A percentile compares a stretch with the other conserved stretches of the same genome.
Conservation (phyloP, 2,329 filamentous ascomycete genomes). For the Apiospora sp. region DNA sequence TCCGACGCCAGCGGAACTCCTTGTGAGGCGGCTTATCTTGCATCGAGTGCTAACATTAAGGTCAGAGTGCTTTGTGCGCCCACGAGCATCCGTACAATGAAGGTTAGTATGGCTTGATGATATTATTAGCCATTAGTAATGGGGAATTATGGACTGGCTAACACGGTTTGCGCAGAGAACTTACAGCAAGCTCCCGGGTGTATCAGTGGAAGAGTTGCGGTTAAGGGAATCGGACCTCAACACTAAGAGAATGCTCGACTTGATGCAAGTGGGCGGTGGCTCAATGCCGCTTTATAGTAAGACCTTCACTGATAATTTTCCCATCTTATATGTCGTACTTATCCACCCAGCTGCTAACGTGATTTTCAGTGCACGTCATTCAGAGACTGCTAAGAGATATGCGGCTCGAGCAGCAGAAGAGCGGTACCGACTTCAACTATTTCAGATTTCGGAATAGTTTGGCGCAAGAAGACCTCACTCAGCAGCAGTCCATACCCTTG, state of each 20-base stretch:
- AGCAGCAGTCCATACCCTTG: constrained; percentile 62
- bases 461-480: constrained; percentile 48
- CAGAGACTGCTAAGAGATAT: constrained; percentile 64
- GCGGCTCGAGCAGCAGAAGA: constrained; percentile 53
- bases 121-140: not conserved
- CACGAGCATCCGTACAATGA: constrained; percentile 50
- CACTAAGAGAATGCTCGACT: constrained; percentile 55
- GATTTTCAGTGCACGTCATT: constrained; percentile 55
- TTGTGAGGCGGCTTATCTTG: constrained; percentile 67
- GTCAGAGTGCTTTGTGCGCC: constrained; percentile 58
- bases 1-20: constrained; percentile 56
- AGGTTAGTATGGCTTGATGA: constrained; percentile 34
- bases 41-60: constrained; percentile 50
- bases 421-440: constrained; percentile 56
- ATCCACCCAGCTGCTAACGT: not conserved
- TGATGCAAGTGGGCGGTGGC: constrained; percentile 57
- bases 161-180: constrained; percentile 41
- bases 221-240: constrained; percentile 58
- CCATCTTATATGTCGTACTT: not conserved
- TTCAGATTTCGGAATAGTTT: constrained; percentile 51
- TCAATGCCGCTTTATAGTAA: constrained; percentile 60
- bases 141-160: not conserved
- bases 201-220: constrained; percentile 58
- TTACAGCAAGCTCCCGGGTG: constrained; percentile 51
- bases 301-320: not conserved